Evolutionary conservation across 139 green algal species (phyloP), one percentile per base, ranked within the genome.

Genomic region (Tetraselmis striata): DNA sequence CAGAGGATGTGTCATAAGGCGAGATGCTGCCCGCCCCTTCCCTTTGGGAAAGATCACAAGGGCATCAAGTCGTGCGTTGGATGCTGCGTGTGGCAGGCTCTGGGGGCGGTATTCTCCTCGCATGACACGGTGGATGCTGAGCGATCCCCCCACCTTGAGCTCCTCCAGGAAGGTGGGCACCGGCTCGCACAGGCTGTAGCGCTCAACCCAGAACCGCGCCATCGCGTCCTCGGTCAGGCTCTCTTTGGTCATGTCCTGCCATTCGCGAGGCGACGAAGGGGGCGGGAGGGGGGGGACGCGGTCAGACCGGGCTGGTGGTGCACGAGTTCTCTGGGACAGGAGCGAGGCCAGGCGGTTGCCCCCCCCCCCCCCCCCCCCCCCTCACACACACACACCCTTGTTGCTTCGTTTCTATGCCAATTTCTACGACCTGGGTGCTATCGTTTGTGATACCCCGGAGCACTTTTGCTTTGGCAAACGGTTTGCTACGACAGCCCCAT

Each of bases 141-240:
- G n/a, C 11, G 25, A 11, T n/a, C 26, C 27, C n/a, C 75, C 27
- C 77, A 88, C 85, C 29, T 85, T 58, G 5, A 77, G 74, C 26
- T 76, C 77, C 29, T 59, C 28, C 77, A 98, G 82, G 83, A 98
- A 96, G 0, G 77, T 77, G 1, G 95, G 95, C 31, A 97, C 58
- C 30, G 25, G 78, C 1, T 75, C 29, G 25, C 92, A 86, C 79
- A 98, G 83, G 2, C 79, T 90, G 81, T 94, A 97, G 67, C 92
- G 91, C 59, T 89, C n/a, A 29, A 84, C 81, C 95, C 95, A 98
- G 88, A 93, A 98, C 1, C 85, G 86, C 0, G 89, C 86, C 81
- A 88, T 77, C 24, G 78, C 77, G 22, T 94, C 89, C 22, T 76
- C 32, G 0, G 79, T 91, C 2, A 89, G 32, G n/a, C 76, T 77